Evolutionary conservation across 371 early-diverging fungal genomes (phyloP).

Genomic region (Funneliformis caledonium): DNA sequence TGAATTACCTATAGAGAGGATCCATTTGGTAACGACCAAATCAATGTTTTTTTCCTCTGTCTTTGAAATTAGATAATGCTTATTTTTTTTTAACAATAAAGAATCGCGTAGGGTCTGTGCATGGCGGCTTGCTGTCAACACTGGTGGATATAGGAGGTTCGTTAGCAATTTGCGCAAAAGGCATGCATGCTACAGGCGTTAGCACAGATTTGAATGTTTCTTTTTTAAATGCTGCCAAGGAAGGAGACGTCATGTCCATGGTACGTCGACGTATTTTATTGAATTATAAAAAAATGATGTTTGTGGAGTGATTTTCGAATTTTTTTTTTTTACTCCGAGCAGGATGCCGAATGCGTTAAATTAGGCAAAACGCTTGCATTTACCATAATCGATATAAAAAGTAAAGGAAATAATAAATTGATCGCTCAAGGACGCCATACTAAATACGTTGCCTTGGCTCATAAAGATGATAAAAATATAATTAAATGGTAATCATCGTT

Average conservation of each 20-base stretch:
- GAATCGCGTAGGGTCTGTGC: conserved; percentile 64
- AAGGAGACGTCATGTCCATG: conserved; percentile 51
- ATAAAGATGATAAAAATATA: conserved; percentile 9
- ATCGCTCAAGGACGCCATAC: conserved; percentile 68
- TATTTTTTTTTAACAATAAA: conserved; percentile 31
- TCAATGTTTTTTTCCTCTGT: background rate
- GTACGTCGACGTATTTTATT: conserved; percentile 38
- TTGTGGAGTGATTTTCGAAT: background rate
- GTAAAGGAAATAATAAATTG: conserved; percentile 48
- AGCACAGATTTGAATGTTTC: conserved; percentile 64
- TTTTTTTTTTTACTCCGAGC: background rate
- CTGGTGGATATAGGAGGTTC: conserved; percentile 68
- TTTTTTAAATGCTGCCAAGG: conserved; percentile 52
- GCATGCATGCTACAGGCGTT: conserved; percentile 65
- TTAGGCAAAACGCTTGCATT: conserved; percentile 67
- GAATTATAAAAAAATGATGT: background rate
- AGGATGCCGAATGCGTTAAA: conserved; percentile 64
- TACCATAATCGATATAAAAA: conserved; percentile 58
- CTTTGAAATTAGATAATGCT: background rate
- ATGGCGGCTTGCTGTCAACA: conserved; percentile 66
- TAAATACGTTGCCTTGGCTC: conserved; percentile 55
- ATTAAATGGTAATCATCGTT: background rate
- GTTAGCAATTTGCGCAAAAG: conserved; percentile 62
- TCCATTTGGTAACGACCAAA: conserved; percentile 20
- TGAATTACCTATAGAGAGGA: conserved; percentile 15